phyloP scores from a whole-genome alignment of 1,284 basidiomycete species.

The Taiwanofungus camphoratus region DNA sequence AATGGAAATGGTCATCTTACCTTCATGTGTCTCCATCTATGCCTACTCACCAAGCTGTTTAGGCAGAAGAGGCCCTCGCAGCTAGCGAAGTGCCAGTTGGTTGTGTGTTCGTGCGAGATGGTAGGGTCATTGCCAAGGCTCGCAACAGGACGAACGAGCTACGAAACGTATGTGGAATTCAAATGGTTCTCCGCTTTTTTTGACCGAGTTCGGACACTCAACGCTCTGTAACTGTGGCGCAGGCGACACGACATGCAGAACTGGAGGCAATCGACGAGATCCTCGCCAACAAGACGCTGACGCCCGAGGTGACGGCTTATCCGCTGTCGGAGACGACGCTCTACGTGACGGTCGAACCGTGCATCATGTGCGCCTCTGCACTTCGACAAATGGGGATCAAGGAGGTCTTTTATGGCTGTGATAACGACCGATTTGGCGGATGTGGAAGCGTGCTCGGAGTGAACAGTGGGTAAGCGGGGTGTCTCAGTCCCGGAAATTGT shows the following conservation, averaged over 20 bases:
- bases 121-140: conserved; percentile 74
- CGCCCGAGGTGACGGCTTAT: conserved; percentile 43
- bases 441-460: conserved; percentile 93
- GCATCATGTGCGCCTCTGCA: conserved; percentile 98
- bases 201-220: too few relatives aligned
- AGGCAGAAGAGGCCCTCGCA: conserved; percentile 83
- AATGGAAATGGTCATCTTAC: conserved; percentile 22
- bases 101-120: conserved; percentile 87
- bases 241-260: conserved; percentile 98
- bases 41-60: neutral
- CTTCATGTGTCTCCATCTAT: neutral
- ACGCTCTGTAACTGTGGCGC: conserved; percentile 2
- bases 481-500: too few relatives aligned
- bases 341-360: conserved; percentile 99
- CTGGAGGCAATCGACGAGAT: conserved; percentile 95
- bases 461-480: conserved; percentile 41
- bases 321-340: conserved; percentile 80
- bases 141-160: conserved; percentile 95
- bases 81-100: conserved; percentile 94
- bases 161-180: conserved; percentile 61
- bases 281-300: conserved; percentile 56
- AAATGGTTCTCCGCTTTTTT: neutral
- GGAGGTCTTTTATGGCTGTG: conserved; percentile 90
- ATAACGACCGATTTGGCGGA: conserved; percentile 96
- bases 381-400: conserved; percentile 91